These are phyloP conservation scores for Phytopythium sindhum DNA, from an alignment of 352 stramenopile genomes.

Conservation along the genomic window DNA sequence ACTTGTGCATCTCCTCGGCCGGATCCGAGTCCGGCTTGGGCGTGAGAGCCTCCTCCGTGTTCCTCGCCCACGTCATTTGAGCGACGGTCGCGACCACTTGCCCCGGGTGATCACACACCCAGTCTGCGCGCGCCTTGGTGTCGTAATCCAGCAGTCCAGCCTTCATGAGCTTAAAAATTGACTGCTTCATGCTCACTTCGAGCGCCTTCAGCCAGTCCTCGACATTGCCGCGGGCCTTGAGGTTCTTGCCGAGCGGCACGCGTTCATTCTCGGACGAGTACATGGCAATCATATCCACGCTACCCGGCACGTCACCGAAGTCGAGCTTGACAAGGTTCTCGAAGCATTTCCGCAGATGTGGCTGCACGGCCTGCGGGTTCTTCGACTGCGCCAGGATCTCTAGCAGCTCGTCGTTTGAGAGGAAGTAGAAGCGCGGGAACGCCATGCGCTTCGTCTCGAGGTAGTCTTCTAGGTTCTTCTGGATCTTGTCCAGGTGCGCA, in stretches of 20 bases:
- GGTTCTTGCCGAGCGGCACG: slow-evolving; percentile 88
- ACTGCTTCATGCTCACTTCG: slow-evolving; percentile 89
- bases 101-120: slow-evolving; percentile 88
- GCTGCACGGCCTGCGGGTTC: slow-evolving; percentile 92
- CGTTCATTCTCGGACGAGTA: slow-evolving; percentile 88
- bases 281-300: slow-evolving; percentile 94
- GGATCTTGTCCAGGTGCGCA: slow-evolving; percentile 85
- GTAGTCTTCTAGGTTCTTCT: slow-evolving; percentile 92
- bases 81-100: slow-evolving; percentile 93
- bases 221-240: slow-evolving; percentile 90
- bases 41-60: slow-evolving; percentile 81
- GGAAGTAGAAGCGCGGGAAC: slow-evolving; percentile 94
- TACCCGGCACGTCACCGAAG: slow-evolving; percentile 72
- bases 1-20: slow-evolving; percentile 54
- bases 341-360: slow-evolving; percentile 94
- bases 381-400: slow-evolving; percentile 95
- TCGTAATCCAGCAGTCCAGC: slow-evolving; percentile 90
- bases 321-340: slow-evolving; percentile 86
- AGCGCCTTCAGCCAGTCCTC: slow-evolving; percentile 88
- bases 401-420: slow-evolving; percentile 94
- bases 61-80: slow-evolving; percentile 92
- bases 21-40: slow-evolving; percentile 15
- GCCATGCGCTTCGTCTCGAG: slow-evolving; percentile 92
- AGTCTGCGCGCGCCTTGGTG: slow-evolving; percentile 70
- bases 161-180: slow-evolving; percentile 93